Percentiles rank a stretch among this genome's conserved stretches.
Evolutionary conservation across 2,329 filamentous ascomycete species (phyloP).

Genomic region (Cladosporium colombiae): DNA sequence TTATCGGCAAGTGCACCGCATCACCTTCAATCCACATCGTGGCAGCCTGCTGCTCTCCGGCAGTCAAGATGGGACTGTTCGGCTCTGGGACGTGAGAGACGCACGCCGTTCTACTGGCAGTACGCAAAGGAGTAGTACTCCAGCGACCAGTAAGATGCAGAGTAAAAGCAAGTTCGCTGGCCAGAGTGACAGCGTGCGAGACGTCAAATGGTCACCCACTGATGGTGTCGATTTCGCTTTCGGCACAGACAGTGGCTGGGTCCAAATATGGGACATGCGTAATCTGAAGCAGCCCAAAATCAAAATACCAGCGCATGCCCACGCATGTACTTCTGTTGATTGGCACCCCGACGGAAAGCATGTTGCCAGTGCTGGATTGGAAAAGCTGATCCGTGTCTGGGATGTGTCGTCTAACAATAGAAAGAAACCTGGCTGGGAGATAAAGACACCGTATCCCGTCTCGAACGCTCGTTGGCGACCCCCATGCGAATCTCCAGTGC

Average conservation of each 20-base stretch:
- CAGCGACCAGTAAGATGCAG: constrained; percentile 52
- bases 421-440: constrained; percentile 59
- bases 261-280: constrained; percentile 66
- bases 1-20: constrained; percentile 64
- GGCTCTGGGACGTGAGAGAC: constrained; percentile 64
- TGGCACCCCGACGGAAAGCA: constrained; percentile 69
- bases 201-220: constrained; percentile 65
- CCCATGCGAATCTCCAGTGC: constrained; percentile 56
- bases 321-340: constrained; percentile 60
- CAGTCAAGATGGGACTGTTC: constrained; percentile 64
- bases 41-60: constrained; percentile 63
- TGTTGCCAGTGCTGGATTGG: constrained; percentile 62
- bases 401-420: constrained; percentile 60
- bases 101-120: constrained; percentile 40
- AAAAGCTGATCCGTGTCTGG: constrained; percentile 65
- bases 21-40: constrained; percentile 65
- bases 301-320: constrained; percentile 62
- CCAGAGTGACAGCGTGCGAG: constrained; percentile 62
- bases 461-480: constrained; percentile 64
- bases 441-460: constrained; percentile 63
- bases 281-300: constrained; percentile 58
- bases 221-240: constrained; percentile 64
- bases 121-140: constrained; percentile 31
- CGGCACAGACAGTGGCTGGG: constrained; percentile 63
- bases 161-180: constrained; percentile 58